Conservation (phyloP, 306 rosid species). For the Astragalus membranaceus region DNA sequence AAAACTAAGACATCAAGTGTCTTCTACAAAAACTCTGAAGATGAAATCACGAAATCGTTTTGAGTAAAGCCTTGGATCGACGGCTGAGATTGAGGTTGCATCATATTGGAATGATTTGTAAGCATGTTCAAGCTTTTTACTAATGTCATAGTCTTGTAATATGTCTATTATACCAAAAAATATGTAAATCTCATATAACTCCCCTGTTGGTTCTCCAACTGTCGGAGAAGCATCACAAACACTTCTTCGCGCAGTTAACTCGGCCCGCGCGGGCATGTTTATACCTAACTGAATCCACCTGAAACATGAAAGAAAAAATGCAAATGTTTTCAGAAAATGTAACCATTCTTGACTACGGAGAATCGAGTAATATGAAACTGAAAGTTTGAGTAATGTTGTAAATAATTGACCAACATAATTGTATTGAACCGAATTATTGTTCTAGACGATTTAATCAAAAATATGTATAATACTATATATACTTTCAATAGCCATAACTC, state of each 20-base stretch:
- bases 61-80: constrained; percentile 91
- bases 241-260: constrained; percentile 50
- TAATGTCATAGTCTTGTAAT: constrained; percentile 91
- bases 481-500: too few species aligned
- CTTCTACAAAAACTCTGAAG: constrained; percentile 88
- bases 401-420: too few species aligned
- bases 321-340: neutral
- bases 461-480: too few species aligned
- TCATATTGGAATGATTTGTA: constrained; percentile 90
- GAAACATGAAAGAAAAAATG: constrained; percentile 8
- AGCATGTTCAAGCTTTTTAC: constrained; percentile 97
- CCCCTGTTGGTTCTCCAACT: constrained; percentile 92
- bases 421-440: too few species aligned
- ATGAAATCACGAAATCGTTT: constrained; percentile 94
- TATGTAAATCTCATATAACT: constrained; percentile 59
- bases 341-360: neutral
- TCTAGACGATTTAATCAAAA: too few species aligned
- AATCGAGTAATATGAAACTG: neutral
- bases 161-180: constrained; percentile 89
- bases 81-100: constrained; percentile 83
- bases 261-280: constrained; percentile 83
- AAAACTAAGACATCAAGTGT: constrained; percentile 43
- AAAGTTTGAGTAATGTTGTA: neutral
- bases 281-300: constrained; percentile 79
- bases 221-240: constrained; percentile 65